Evolutionary conservation across 805 yeast species (phyloP), one percentile per base, ranked within the genome.

Genomic region (Candida xiaguanensis): DNA sequence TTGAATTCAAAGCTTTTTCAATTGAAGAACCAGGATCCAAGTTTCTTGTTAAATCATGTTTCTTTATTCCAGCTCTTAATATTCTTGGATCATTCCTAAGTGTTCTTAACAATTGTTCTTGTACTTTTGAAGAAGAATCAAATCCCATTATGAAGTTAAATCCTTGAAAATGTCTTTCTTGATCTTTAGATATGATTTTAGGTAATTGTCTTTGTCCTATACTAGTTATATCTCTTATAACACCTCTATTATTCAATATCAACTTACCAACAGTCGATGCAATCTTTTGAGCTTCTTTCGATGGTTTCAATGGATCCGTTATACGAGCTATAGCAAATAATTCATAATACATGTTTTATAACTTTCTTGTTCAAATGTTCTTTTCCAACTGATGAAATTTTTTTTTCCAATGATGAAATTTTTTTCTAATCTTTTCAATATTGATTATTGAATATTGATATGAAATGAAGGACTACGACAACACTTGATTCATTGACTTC

Each of bases 21-120:
- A 78, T 62, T 1, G 88, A 77, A 17, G 79, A 63, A 15, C 82
- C 80, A 13, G 74, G 70, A 46, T 78, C 80, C 42, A 81, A 67
- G 27, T 64, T 65, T 45, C 71, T 68, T 24, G 61, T 64, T 46
- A 77, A 73, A 48, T 77, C 72, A 38, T 80, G 80, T 58, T 79
- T 86, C 39, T 84, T 72, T 26, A 90, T 72, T 41, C 78, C 76
- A 16, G 91, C 78, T 56, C 96, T 76, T 43, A 91, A 77, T 46
- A 93, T 83, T 65, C 98, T 82, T 20, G 98, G 97, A 60, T 91
- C 99, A 44, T 80, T 77, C 53, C 82, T 80, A 47, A 91, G 65
- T 3, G 93, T 79, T 64, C 95, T 76, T 47, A 81, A 64, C 42
- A 93, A 78, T 65, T 89, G 95, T 36, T 82, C 76, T 61, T 91